A percentile compares a stretch with the other conserved stretches of the same genome.
Evolutionary conservation across 352 stramenopile genomes (phyloP).

Genomic region (Aphanomyces stellatus): DNA sequence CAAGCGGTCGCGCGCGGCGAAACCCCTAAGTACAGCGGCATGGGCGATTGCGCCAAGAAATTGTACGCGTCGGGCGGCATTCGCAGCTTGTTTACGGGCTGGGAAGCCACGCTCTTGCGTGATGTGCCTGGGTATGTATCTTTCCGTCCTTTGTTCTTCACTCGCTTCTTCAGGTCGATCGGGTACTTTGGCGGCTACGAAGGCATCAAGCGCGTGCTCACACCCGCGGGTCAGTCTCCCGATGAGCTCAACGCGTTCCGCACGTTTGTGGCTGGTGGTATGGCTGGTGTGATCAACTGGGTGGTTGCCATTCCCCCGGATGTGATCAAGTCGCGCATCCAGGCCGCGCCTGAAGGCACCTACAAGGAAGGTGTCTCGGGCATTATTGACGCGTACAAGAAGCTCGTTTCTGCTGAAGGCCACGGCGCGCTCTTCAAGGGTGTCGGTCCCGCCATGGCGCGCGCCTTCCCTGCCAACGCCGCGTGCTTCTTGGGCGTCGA

Average conservation of each 20-base stretch:
- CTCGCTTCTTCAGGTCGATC: slow-evolving; percentile 57
- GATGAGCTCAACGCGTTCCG: slow-evolving; percentile 81
- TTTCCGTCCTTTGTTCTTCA: not conserved
- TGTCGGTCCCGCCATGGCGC: slow-evolving; percentile 89
- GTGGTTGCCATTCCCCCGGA: slow-evolving; percentile 91
- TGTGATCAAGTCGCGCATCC: slow-evolving; percentile 95
- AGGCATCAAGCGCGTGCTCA: slow-evolving; percentile 83
- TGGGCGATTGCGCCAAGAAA: slow-evolving; percentile 92
- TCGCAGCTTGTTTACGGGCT: slow-evolving; percentile 91
- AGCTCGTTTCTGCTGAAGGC: slow-evolving; percentile 93
- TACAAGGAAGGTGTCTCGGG: slow-evolving; percentile 62
- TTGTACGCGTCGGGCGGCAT: slow-evolving; percentile 89
- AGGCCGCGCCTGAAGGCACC: slow-evolving; percentile 92
- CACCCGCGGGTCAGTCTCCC: slow-evolving; percentile 64
- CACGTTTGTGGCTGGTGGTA: slow-evolving; percentile 90
- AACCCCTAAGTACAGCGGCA: slow-evolving; percentile 88
- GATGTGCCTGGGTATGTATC: slow-evolving; percentile 87
- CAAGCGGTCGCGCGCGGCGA: slow-evolving; percentile 68
- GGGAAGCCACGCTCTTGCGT: slow-evolving; percentile 89
- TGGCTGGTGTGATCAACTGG: slow-evolving; percentile 94
- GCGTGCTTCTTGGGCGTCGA: slow-evolving; percentile 91
- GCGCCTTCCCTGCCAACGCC: slow-evolving; percentile 91
- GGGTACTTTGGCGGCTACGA: slow-evolving; percentile 95
- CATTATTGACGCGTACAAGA: slow-evolving; percentile 85
- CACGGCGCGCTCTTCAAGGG: slow-evolving; percentile 90